Conservation (phyloP, 306 rosid species). For the Gleditsia sinensis region DNA sequence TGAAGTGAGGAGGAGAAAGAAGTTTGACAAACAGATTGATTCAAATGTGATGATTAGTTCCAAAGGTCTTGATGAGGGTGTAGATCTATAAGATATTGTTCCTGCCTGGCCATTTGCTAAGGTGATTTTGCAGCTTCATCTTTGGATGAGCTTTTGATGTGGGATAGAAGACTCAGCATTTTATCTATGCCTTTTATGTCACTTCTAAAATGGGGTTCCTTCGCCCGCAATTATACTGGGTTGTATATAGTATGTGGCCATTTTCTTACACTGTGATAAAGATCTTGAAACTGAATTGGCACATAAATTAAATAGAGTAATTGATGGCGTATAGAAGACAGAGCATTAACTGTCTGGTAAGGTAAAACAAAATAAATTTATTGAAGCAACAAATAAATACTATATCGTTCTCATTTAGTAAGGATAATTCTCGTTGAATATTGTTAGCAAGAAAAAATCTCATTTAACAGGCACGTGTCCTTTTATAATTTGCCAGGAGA, state of each 20-base stretch:
- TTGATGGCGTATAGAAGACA: background rate
- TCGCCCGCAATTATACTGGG: slow-evolving; percentile 37
- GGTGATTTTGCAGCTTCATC: slow-evolving; percentile 26
- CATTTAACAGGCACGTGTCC: background rate
- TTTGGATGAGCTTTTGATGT: slow-evolving; percentile 13
- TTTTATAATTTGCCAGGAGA: background rate
- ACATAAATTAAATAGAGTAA: slow-evolving; percentile 8
- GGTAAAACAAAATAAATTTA: no score
- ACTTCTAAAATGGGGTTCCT: slow-evolving; percentile 10
- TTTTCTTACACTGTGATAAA: background rate
- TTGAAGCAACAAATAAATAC: no score
- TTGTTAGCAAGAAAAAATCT: background rate
- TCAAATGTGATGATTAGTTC: slow-evolving; percentile 95
- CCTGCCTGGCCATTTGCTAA: slow-evolving; percentile 14
- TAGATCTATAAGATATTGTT: slow-evolving; percentile 58
- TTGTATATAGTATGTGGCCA: slow-evolving; percentile 38
- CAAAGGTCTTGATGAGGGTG: slow-evolving; percentile 95
- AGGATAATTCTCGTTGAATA: background rate
- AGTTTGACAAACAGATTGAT: slow-evolving; percentile 94
- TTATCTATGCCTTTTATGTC: slow-evolving; percentile 23
- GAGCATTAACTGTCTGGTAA: background rate
- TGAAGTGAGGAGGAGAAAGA: slow-evolving; percentile 89
- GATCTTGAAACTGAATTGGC: slow-evolving; percentile 22
- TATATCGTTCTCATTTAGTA: no score
- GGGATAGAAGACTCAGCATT: slow-evolving; percentile 12